Evolutionary conservation across 306 rosid genomes (phyloP), one percentile per base, ranked within the genome.

Genomic region (Rosa chinensis): DNA sequence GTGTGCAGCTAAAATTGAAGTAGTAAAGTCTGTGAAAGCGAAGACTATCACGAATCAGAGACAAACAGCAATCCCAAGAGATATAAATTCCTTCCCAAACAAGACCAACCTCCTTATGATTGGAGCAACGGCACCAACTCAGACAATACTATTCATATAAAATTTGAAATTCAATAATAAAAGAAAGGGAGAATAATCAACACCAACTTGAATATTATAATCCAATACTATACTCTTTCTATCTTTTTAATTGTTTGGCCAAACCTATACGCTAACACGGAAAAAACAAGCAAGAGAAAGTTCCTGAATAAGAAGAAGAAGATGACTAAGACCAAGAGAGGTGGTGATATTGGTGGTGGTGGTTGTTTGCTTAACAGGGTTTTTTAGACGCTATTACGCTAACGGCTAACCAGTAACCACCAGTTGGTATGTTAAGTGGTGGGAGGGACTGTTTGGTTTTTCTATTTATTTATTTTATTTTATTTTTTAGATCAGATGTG

Each of bases 61-160:
- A 90, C 88, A 86, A 88, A 90, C 85, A 82, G 75, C 69, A 86
- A 87, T 85, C 84, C 90, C 87, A 78, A 90, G 89, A 88, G 85
- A 92, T 67, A 86, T 82, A 79, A 80, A 67, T 17, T 66, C 70
- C 39, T 63, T 79, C 79, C 68, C 90, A 82, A 85, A 77, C 75
- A 89, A 84, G 84, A 82, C 89, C 85, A 77, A 82, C 84, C 86
- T 89, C 83, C 97, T 87, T 91, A 87, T 94, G 87, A 92, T 92
- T 89, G 97, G 91, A 90, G 85, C 97, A 88, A 72, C 82, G 87
- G 84, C 78, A 90, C 90, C 98, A 85, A 88, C 94, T 89, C 88
- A 85, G 70, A 25, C 77, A 88, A 80, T 47, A 75, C 8, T 32
- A 78, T 43, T 79, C 67, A 79, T 76, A 75, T 73, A 64, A 79